Percentiles rank a stretch among this genome's conserved stretches.
These are phyloP conservation scores for Urostyla sp. DNA, from an alignment of 73 alveolate species.

Conservation along the genomic window DNA sequence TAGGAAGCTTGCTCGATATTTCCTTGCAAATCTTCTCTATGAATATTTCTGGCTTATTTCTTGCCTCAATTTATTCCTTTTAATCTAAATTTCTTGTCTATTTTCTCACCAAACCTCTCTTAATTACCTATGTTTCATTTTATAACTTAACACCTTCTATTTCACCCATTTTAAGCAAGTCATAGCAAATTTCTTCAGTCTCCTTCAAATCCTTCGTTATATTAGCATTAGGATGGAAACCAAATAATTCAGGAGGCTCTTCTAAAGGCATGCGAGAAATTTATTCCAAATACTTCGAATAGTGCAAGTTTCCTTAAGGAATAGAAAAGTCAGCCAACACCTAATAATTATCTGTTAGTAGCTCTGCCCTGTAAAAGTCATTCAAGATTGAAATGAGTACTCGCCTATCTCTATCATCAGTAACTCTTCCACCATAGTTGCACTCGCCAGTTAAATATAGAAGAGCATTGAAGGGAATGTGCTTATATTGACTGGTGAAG, in stretches of 20 bases:
- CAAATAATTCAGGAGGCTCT: conserved; percentile 98
- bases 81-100: background rate
- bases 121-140: background rate
- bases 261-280: conserved; percentile 91
- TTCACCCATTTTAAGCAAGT: conserved; percentile 38
- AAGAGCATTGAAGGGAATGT: conserved; percentile 97
- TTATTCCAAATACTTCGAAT: conserved; percentile 89
- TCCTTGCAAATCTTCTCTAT: conserved; percentile 60
- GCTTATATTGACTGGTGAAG: conserved; percentile 92
- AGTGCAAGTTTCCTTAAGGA: conserved; percentile 65
- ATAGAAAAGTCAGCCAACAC: conserved; percentile 68
- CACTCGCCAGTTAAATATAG: conserved; percentile 98
- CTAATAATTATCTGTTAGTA: conserved; percentile 69
- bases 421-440: conserved; percentile 99
- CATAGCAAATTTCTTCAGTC: conserved; percentile 68
- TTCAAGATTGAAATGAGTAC: conserved; percentile 92
- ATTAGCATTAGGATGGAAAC: conserved; percentile 99
- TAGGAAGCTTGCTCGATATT: conserved; percentile 52
- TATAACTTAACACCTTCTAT: conserved; percentile 38
- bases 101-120: conserved; percentile 15
- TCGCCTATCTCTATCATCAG: conserved; percentile 99
- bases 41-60: conserved; percentile 12
- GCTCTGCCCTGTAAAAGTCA: conserved; percentile 84
- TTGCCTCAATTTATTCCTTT: background rate
- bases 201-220: conserved; percentile 97